Base-by-base conservation (phyloP, 2,329 filamentous ascomycete genomes). In the Pyrenochaeta sp. region DNA sequence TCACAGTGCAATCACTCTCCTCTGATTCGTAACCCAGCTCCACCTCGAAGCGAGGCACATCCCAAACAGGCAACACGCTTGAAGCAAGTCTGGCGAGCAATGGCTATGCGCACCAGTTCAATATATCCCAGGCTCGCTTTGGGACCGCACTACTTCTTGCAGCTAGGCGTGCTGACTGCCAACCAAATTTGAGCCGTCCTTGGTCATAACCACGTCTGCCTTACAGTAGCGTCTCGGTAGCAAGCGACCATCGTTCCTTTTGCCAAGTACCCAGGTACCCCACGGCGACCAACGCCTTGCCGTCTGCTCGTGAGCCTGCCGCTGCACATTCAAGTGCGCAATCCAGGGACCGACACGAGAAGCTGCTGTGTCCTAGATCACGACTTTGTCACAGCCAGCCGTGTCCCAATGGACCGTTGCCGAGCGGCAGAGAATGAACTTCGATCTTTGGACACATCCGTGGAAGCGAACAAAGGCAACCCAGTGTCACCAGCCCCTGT, bases 61-160 rank as follows among this genome's bases (percentile, higher is more conserved):
- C 48, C 48, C 31, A 37, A 44, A 10, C 11, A 18, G 36, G 42
- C 43, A 32, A 41, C 37, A 40, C 50, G 45, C 43, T 51, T 51
- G 50, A 6, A 67, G 66, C 36, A 67, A 45, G 59, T 67, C 37
- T 62, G 56, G 61, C 66, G 61, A 68, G 56, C 51, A 42, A 37
- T 21, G 44, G 44, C 46, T 47, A 40, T 45, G 37, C 48, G 27
- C 27, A n/a, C 11, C 48, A 42, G 44, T 46, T 51, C 58, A 50
- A 40, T 27, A 49, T 20, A 41, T 17, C 43, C 41, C 45, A 51
- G 41, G 20, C 17, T 49, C 37, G 27, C 40, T 47, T 48, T 50
- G 54, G 56, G 58, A 64, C 31, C 40, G 45, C 55, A 49, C 15
- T 55, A 36, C 60, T 49, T 27, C 41, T 57, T 57, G 27, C 23